These are phyloP conservation scores for Podila horticola DNA, from an alignment of 192 early-diverging fungal genomes.

Conservation along the genomic window DNA sequence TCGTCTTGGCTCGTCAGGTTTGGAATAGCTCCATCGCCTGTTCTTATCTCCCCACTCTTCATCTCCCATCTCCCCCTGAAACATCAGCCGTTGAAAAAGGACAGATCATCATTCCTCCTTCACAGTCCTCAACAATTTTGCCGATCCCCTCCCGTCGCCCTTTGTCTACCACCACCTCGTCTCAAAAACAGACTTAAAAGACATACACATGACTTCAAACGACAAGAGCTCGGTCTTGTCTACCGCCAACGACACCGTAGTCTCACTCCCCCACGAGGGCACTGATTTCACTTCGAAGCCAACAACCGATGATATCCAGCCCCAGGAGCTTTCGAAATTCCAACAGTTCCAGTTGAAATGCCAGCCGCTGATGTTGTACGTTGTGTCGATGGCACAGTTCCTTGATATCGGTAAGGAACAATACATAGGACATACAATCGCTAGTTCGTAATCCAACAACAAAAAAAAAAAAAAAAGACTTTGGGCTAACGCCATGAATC, in stretches of 20 bases:
- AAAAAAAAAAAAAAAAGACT: too few relatives aligned
- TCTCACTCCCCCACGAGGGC: conserved; percentile 6
- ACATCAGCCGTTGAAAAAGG: too few relatives aligned
- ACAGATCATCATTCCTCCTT: too few relatives aligned
- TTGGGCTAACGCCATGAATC: neutral
- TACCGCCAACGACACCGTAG: conserved; percentile 17
- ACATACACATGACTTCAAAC: neutral
- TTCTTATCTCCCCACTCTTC: neutral
- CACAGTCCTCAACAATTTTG: too few relatives aligned
- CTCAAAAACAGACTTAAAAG: too few relatives aligned
- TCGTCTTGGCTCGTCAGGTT: neutral
- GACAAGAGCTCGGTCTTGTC: conserved; percentile 6
- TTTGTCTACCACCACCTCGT: too few relatives aligned
- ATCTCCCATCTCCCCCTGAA: neutral
- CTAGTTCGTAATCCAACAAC: neutral
- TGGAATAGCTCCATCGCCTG: too few relatives aligned
- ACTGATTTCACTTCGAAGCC: neutral
- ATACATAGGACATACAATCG: neutral
- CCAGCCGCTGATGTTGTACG: conserved; percentile 45
- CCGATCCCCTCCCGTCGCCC: too few relatives aligned
- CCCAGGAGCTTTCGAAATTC: conserved; percentile 14
- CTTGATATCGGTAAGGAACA: conserved; percentile 40
- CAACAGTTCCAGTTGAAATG: conserved; percentile 15
- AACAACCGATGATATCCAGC: neutral
- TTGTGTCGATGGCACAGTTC: conserved; percentile 48